Evolutionary conservation across 306 rosid species (phyloP).

Genomic region (Cicer yamashitae): DNA sequence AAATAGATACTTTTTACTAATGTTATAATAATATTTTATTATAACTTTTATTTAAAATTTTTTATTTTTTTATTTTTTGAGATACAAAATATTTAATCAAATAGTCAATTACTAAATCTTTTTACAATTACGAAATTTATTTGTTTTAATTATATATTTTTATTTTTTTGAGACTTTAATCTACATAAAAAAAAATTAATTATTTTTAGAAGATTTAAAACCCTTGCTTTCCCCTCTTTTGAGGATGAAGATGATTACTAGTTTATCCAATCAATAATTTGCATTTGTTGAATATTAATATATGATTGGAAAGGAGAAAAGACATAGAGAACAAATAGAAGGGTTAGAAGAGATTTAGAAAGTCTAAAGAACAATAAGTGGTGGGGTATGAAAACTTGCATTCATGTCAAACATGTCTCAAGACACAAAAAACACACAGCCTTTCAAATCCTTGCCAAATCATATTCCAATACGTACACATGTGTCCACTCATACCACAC

Average conservation of each 20-base stretch:
- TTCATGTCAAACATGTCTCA: conserved; percentile 43
- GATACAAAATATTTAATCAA: too few species aligned
- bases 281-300: background rate
- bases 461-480: conserved; percentile 54
- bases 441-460: conserved; percentile 57
- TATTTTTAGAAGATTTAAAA: too few species aligned
- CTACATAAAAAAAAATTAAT: too few species aligned
- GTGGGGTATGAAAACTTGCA: conserved; percentile 44
- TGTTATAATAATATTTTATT: too few species aligned
- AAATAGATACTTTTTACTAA: too few species aligned
- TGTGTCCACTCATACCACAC: conserved; percentile 59
- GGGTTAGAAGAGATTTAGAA: background rate
- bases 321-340: background rate
- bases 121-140: too few species aligned
- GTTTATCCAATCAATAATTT: conserved; percentile 4
- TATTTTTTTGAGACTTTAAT: too few species aligned
- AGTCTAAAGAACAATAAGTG: conserved; percentile 50
- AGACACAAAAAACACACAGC: conserved; percentile 39
- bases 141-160: too few species aligned
- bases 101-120: too few species aligned
- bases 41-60: too few species aligned
- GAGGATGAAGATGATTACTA: background rate
- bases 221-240: too few species aligned
- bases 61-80: too few species aligned
- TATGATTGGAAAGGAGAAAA: conserved; percentile 4